Conservation (phyloP, 202 grass and related monocot species). For the Musa balbisiana region DNA sequence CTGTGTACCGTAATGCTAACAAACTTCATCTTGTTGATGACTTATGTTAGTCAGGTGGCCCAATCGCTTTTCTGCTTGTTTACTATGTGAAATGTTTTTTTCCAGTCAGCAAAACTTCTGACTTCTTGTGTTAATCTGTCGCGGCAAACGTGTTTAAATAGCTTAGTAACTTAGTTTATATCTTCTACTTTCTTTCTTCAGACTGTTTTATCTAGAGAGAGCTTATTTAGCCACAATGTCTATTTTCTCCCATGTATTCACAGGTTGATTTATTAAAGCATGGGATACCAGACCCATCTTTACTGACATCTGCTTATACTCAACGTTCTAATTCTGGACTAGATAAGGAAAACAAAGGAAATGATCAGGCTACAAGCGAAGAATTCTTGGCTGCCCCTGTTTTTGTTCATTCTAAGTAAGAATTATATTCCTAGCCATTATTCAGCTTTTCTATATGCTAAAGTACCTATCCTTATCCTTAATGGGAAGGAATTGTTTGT, state of each 20-base stretch:
- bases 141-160: neutral
- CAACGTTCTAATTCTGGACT: slow-evolving; percentile 27
- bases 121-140: neutral
- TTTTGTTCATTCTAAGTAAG: slow-evolving; percentile 87
- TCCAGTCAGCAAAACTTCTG: no score
- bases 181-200: neutral
- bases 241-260: slow-evolving; percentile 1
- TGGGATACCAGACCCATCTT: slow-evolving; percentile 83
- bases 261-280: slow-evolving; percentile 96
- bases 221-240: neutral
- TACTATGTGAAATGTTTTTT: no score
- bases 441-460: neutral
- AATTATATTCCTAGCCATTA: slow-evolving; percentile 2
- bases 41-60: no score
- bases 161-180: neutral
- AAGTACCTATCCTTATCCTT: no score
- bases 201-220: neutral
- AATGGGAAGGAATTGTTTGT: no score
- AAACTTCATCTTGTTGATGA: neutral
- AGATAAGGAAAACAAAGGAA: slow-evolving; percentile 77
- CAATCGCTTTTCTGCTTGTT: no score
- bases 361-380: slow-evolving; percentile 34
- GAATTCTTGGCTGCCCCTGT: slow-evolving; percentile 67
- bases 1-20: neutral
- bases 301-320: slow-evolving; percentile 35